Base-by-base conservation (phyloP, 2,329 filamentous ascomycete genomes). In the Fusarium lyarnte region DNA sequence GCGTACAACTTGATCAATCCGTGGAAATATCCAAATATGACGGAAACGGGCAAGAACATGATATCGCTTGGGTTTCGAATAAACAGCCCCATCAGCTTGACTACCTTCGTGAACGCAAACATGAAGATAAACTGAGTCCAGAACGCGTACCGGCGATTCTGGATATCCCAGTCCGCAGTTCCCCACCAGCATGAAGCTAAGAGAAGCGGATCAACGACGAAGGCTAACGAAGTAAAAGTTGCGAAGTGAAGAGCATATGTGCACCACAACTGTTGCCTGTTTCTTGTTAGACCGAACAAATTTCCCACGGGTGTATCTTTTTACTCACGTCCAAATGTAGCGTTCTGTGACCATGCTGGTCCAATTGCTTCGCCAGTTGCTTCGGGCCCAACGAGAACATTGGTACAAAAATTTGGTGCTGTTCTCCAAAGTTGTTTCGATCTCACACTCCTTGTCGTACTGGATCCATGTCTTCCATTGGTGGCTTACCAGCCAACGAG, bases 301-400 rank as follows among this genome's bases (percentile, higher is more conserved):
- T 29, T 53, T 53, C 17, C 21, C 14, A 12, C 33, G 8, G 27
- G 33, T 16, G 16, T 47, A n/a, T n/a, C 33, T 35, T 42, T 70
- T 49, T 35, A 90, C 94, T 91, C 88, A 97, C 95, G 84, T 91
- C 90, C 93, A 94, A 78, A 98, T 93, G 79, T 94, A 89, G 79
- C 92, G 87, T 83, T 98, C 95, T 72, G 90, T 89, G 73, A 95
- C 88, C 79, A 98, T 87, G 82, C 94, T 98, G 58, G 94, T 98
- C 82, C 94, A 91, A 82, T 98, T 98, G 85, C 94, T 97, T 79
- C 95, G 89, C 95, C 95, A 98, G 83, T 98, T 98, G 86, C 95
- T 98, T 78, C 95, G 91, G 46, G 96, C 94, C 95, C 95, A 98
- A 52, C 95, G 90, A 51, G 95, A 90, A 83, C 95, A 98, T 83